Evolutionary conservation across 345 rosid species (phyloP), one percentile per base, ranked within the genome.

Genomic region (Pistacia atlantica): DNA sequence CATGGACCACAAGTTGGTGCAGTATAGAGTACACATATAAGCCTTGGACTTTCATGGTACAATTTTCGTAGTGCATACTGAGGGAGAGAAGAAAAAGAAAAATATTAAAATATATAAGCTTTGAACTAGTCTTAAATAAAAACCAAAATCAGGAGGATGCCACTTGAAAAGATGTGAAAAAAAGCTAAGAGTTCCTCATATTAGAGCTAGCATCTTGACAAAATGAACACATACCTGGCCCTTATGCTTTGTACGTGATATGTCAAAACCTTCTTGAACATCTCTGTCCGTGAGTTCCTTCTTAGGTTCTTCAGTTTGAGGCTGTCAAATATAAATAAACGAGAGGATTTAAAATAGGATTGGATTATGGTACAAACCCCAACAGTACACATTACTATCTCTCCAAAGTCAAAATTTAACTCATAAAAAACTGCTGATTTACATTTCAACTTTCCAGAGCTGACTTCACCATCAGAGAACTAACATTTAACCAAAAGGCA

Each of bases 1-100:
- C 99, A 95, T 58, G 98, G 99, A 79, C 99, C 99, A 77, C 99
- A 95, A 25, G 98, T 92, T 77, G 97, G 98, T 72, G 98, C 64
- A 33, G 99, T 95, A 78, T 93, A 92, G 38, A 95, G 85, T 46
- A 93, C 98, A 80, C 91, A 88, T 67, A 93, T 69, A 80, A 93
- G 92, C 84, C 99, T 88, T 35, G 95, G 95, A 80, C 98, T 93
- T 85, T 90, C 98, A 80, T 93, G 99, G 83, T 95, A 95, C 83
- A 95, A 76, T 75, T 95, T 95, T 75, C 99, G 91, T 62, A 95
- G 83, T 76, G 98, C 91, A 88, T 95, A 95, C 97, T 95, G 90
- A 51, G 71, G 55, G 58, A 80, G 45, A 64, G 38, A 75, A 67
- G 45, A 67, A 74, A 57, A 69, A 18, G 74, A 69, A 75, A 71